A percentile compares a stretch with the other conserved stretches of the same genome.
Evolutionary conservation across 164 flowering plant genomes (phyloP).

Genomic region (Berberis vulgaris): DNA sequence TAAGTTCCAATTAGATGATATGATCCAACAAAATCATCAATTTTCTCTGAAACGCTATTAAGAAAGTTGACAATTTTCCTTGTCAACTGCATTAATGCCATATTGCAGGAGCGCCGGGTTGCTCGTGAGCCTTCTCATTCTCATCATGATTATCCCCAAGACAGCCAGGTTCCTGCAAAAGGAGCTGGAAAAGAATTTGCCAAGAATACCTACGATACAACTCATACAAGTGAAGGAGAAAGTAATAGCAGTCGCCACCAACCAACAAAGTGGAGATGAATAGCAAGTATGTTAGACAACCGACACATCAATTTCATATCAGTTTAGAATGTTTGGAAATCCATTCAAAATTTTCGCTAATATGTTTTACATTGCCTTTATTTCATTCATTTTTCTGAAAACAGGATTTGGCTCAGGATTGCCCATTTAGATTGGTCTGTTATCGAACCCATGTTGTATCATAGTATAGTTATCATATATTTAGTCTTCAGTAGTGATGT

Average conservation of each 20-base stretch:
- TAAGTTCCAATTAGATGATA: slow-evolving; percentile 18
- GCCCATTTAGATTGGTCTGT: no score
- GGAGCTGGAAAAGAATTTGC: slow-evolving; percentile 17
- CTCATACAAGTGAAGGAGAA: slow-evolving; percentile 36
- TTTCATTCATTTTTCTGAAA: no score
- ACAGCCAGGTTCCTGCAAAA: slow-evolving; percentile 15
- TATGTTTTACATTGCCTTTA: no score
- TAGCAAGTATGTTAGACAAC: slow-evolving; percentile 17
- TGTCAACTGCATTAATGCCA: not conserved
- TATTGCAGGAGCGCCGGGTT: slow-evolving; percentile 37
- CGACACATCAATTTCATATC: slow-evolving; percentile 15
- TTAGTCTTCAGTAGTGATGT: no score
- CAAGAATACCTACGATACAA: slow-evolving; percentile 11
- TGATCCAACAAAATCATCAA: not conserved
- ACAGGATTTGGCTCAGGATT: no score
- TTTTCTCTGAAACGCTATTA: no score
- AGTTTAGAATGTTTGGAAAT: not conserved
- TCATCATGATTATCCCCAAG: slow-evolving; percentile 19
- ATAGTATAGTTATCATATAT: no score
- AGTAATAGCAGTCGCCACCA: slow-evolving; percentile 21
- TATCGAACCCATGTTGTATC: no score
- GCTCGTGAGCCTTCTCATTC: slow-evolving; percentile 32
- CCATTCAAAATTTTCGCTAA: no score
- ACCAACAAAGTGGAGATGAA: slow-evolving; percentile 35
- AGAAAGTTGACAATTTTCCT: not conserved